Percentiles rank a stretch among this genome's conserved stretches.
Conservation (phyloP, 2,329 filamentous ascomycete genomes). For the Setomelanomma holmii region DNA sequence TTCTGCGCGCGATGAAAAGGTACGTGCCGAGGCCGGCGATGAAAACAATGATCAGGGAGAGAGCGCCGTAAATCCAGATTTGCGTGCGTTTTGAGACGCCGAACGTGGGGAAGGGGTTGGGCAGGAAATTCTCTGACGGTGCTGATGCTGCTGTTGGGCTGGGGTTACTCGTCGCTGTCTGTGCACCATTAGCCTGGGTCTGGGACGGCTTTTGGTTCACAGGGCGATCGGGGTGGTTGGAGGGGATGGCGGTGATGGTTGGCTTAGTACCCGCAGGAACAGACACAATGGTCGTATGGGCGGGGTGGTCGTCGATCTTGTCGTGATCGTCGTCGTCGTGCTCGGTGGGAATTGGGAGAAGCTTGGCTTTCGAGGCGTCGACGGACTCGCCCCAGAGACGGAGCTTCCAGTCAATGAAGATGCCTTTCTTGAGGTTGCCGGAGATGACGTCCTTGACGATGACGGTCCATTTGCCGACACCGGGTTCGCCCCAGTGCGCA, state of each 20-base stretch:
- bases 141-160: slow-evolving; percentile 25
- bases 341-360: slow-evolving; percentile 82
- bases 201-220: slow-evolving; percentile 64
- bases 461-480: slow-evolving; percentile 88
- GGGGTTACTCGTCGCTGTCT: slow-evolving; percentile 26
- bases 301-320: slow-evolving; percentile 60
- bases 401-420: slow-evolving; percentile 88
- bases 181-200: slow-evolving; percentile 32
- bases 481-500: slow-evolving; percentile 92
- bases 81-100: slow-evolving; percentile 86
- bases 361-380: slow-evolving; percentile 73
- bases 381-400: slow-evolving; percentile 93
- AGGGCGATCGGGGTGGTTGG: slow-evolving; percentile 59
- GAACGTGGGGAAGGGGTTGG: slow-evolving; percentile 88
- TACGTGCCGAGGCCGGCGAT: slow-evolving; percentile 81
- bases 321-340: slow-evolving; percentile 86
- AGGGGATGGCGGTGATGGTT: slow-evolving; percentile 52
- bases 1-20: slow-evolving; percentile 79
- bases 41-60: slow-evolving; percentile 85
- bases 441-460: slow-evolving; percentile 80
- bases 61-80: slow-evolving; percentile 89
- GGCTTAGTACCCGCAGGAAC: slow-evolving; percentile 56
- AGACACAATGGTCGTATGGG: slow-evolving; percentile 65
- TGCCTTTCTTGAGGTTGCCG: slow-evolving; percentile 77
- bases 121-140: slow-evolving; percentile 66